Evolutionary conservation across 306 rosid genomes (phyloP).

Genomic region (Sicyos edulis): DNA sequence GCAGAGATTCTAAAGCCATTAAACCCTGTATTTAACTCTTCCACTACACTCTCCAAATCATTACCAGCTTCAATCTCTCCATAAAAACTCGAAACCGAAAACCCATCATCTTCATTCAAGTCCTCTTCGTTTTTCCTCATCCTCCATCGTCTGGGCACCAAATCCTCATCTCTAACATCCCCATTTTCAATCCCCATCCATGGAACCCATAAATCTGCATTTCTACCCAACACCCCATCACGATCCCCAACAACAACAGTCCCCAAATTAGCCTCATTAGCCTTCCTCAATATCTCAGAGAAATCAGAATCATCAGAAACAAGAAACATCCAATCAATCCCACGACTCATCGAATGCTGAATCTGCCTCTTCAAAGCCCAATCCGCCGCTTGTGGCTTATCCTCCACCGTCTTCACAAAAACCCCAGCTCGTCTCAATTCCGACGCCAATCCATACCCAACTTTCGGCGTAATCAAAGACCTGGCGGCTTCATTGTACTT

Average conservation of each 20-base stretch:
- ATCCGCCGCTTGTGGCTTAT: conserved; percentile 85
- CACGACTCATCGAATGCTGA: conserved; percentile 76
- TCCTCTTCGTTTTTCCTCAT: conserved; percentile 22
- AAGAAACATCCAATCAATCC: conserved; percentile 73
- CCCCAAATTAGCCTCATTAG: conserved; percentile 58
- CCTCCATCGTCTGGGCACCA: not conserved
- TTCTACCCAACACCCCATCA: conserved; percentile 60
- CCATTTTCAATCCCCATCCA: conserved; percentile 80
- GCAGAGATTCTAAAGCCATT: conserved; percentile 40
- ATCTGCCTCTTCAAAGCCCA: conserved; percentile 83
- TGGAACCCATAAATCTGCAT: conserved; percentile 86
- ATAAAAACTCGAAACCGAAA: conserved; percentile 28
- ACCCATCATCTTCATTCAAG: conserved; percentile 29
- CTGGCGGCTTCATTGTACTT: conserved; percentile 66
- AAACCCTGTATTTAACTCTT: conserved; percentile 40
- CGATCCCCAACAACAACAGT: conserved; percentile 80
- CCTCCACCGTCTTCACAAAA: conserved; percentile 71
- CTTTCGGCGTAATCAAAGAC: conserved; percentile 41
- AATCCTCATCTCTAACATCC: not conserved
- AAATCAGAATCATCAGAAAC: conserved; percentile 83
- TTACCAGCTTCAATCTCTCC: conserved; percentile 23
- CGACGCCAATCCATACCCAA: conserved; percentile 71
- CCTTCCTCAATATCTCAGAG: conserved; percentile 71
- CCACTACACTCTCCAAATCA: conserved; percentile 38
- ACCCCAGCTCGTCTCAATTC: conserved; percentile 84